Evolutionary conservation across 768 basidiomycete genomes (phyloP), one percentile per base, ranked within the genome.

Genomic region (Lactarius sp.): DNA sequence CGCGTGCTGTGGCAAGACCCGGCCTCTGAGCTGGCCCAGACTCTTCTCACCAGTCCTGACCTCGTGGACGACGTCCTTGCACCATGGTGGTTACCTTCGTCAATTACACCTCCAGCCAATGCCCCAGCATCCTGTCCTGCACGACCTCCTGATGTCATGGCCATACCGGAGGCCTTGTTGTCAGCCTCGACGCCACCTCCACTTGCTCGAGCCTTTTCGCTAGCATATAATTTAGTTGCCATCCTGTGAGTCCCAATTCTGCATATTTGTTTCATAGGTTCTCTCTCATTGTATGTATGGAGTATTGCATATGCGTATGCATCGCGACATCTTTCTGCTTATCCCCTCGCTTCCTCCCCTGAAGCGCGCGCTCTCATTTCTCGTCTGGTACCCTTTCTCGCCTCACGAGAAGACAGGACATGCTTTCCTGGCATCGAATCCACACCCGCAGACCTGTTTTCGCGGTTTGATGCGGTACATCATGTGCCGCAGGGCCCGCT

Each of bases 231-330:
- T 64, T 74, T 90, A 34, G 80, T 80, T 44, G 83, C 85, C 8
- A 73, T 91, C 31, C 79, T 81, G 92, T 92, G 70, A 51, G 89
- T 78, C 34, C 18, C 13, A 9, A 18, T 6, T 2, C 3, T 14
- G 13, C 10, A 27, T 54, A 14, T 61, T 22, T 27, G 12, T 18
- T 53, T 41, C 10, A 36, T 39, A 12, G 22, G 34, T 22, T 36
- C 2, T 22, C 8, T 55, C 52, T 50, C 47, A 41, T 60, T 61
- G 36, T 53, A 31, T 10, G 34, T 20, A 27, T 46, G 49, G 60
- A 92, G 90, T 58, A 74, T 92, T 55, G 80, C 85, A 9, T 94
- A 93, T 70, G 78, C 83, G 2, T 90, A 85, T 68, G 75, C 77
- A 16, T 85, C 84, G 46, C 86, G 90, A 10, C 81, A 81, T 69